Evolutionary conservation across 768 basidiomycete genomes (phyloP), one percentile per base, ranked within the genome.

Genomic region (Aureoboletus auriporus): DNA sequence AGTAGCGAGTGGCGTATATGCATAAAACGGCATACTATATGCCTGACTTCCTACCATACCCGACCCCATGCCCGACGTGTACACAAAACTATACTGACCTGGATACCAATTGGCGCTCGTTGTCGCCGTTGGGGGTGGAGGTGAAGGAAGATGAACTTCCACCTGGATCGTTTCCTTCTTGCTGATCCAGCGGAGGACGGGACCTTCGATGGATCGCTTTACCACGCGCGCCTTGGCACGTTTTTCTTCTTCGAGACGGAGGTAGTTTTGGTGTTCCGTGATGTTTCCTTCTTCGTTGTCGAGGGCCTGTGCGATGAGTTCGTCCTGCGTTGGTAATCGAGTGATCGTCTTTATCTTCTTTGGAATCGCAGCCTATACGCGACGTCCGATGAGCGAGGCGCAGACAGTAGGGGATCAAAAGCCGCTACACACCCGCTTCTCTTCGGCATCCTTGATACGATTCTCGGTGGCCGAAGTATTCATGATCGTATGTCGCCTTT

Each of bases 271-370:
- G 53, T 93, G 88, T 40, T 89, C 83, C 6, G 75, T 74, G 17
- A 84, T 81, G 62, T 94, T 94, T 0, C 84, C 83, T 65, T 92
- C 91, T 65, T 93, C 92, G 44, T 83, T 89, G 57, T 92, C 88
- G 14, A 93, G 77, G 0, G 92, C 92, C 7, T 80, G 80, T 2
- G 81, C 82, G 48, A 94, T 86, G 8, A 93, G 77, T 57, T 93
- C 88, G n/a, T 79, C 86, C 59, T 94, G 92, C 0, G 89, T 89
- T 38, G 74, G 77, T 6, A 70, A 64, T 28, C 74, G 82, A 20
- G 69, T 73, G 46, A 72, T 73, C 3, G 66, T 64, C 59, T 82
- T 86, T 7, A 67, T 60, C 57, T 83, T 85, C 69, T 83, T 89
- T 1, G 84, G 79, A 9, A 71, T 53, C 0, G 82, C 72, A 11